Evolutionary conservation across 2,329 filamentous ascomycete species (phyloP).

Genomic region (Sporothrix schenckii): DNA sequence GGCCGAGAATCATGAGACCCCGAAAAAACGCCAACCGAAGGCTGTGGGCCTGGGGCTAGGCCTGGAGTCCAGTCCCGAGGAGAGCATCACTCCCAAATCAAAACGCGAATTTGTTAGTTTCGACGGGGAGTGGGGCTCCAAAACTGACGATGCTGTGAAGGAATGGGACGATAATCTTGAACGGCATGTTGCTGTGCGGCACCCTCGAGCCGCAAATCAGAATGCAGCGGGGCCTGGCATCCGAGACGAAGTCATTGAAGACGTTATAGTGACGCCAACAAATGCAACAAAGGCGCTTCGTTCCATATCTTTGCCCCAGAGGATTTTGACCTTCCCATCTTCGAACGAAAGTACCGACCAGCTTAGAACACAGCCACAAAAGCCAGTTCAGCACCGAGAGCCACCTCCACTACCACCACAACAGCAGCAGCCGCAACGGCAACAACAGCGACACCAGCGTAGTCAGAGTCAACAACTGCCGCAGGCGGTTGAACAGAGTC

Average conservation of each 20-base stretch:
- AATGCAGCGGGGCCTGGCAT: conserved; percentile 30
- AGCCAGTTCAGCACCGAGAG: conserved; percentile 34
- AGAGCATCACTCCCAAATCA: conserved; percentile 48
- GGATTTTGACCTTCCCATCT: conserved; percentile 46
- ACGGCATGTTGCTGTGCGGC: conserved; percentile 59
- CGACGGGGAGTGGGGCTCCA: conserved; percentile 61
- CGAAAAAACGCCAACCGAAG: conserved; percentile 41
- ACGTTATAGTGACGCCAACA: conserved; percentile 53
- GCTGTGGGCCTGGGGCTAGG: conserved; percentile 51
- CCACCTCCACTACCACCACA: conserved; percentile 36
- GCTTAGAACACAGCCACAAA: conserved; percentile 33
- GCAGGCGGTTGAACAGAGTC: not conserved
- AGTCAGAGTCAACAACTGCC: conserved; percentile 6
- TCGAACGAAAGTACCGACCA: conserved; percentile 41
- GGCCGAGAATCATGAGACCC: conserved; percentile 39
- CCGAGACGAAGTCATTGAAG: conserved; percentile 51
- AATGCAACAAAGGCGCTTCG: conserved; percentile 56
- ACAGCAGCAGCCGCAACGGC: conserved; percentile 38
- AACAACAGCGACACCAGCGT: not conserved
- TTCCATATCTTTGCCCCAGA: conserved; percentile 52
- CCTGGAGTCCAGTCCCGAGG: conserved; percentile 48
- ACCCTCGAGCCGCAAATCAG: conserved; percentile 45
- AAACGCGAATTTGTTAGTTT: conserved; percentile 57
- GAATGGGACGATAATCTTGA: conserved; percentile 60
- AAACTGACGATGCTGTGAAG: conserved; percentile 51